These are phyloP conservation scores for Hordeum marinum DNA, from an alignment of 176 grass and related monocot genomes.

Conservation along the genomic window DNA sequence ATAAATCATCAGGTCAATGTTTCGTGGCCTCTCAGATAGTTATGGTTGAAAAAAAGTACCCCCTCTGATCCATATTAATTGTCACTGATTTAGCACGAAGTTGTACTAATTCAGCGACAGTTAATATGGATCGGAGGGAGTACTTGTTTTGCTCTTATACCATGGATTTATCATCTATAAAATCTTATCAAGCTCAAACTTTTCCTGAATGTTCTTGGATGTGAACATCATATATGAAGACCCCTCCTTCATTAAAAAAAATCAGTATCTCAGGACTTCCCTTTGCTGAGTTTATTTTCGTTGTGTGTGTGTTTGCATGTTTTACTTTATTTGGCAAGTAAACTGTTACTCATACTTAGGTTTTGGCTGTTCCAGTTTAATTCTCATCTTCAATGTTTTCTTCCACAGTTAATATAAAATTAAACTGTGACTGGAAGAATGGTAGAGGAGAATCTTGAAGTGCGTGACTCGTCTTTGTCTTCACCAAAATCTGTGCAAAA, in stretches of 20 bases:
- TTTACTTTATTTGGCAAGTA: conserved; percentile 27
- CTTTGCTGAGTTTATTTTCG: not conserved
- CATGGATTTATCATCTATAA: not conserved
- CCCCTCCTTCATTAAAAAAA: not conserved
- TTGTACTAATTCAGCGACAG: too few relatives aligned
- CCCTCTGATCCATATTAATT: too few relatives aligned
- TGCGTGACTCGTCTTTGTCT: conserved; percentile 9
- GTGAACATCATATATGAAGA: not conserved
- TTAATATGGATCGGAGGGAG: too few relatives aligned
- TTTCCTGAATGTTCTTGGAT: conserved; percentile 6
- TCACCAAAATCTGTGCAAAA: conserved; percentile 34
- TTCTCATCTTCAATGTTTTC: conserved; percentile 19
- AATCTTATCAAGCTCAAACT: not conserved
- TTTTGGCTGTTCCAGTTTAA: conserved; percentile 8
- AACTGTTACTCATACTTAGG: not conserved
- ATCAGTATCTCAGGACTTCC: not conserved
- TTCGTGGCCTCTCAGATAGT: not conserved
- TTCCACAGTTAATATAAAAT: conserved; percentile 23
- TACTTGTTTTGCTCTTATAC: not conserved
- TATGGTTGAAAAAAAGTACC: not conserved
- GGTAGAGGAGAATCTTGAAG: conserved; percentile 32
- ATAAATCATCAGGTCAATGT: not conserved
- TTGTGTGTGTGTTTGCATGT: not conserved
- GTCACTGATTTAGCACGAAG: too few relatives aligned
- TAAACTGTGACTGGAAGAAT: conserved; percentile 13